Percentiles rank a stretch among this genome's conserved stretches.
phyloP scores from a whole-genome alignment of 257 asterid species.

The Petrea volubilis region DNA sequence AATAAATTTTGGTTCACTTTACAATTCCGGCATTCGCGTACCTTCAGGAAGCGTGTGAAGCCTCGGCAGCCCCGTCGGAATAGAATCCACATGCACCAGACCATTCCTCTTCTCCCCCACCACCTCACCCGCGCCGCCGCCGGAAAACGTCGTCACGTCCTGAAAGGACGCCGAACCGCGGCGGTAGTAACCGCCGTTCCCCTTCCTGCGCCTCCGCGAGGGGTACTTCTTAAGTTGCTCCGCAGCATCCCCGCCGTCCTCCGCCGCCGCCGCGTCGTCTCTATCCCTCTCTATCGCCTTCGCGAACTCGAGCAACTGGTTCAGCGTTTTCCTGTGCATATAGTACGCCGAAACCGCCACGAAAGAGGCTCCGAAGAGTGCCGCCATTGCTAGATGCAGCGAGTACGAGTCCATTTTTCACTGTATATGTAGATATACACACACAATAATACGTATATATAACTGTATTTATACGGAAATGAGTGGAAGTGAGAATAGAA shows the following conservation, averaged over 20 bases:
- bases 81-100: slow-evolving; percentile 53
- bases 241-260: slow-evolving; percentile 44
- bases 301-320: slow-evolving; percentile 77
- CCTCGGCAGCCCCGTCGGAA: slow-evolving; percentile 75
- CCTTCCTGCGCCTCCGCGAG: slow-evolving; percentile 54
- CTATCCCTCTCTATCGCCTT: slow-evolving; percentile 71
- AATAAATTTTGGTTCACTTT: not conserved
- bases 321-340: slow-evolving; percentile 88
- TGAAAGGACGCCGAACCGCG: slow-evolving; percentile 64
- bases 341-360: slow-evolving; percentile 91
- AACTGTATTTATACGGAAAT: slow-evolving; percentile 5
- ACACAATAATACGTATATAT: not conserved
- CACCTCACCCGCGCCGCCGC: slow-evolving; percentile 37
- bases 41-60: slow-evolving; percentile 80
- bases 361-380: slow-evolving; percentile 85
- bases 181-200: slow-evolving; percentile 48
- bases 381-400: slow-evolving; percentile 90
- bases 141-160: slow-evolving; percentile 57
- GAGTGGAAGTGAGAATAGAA: slow-evolving; percentile 3
- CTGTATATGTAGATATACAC: not conserved
- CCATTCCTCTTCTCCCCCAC: slow-evolving; percentile 61
- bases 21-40: slow-evolving; percentile 37
- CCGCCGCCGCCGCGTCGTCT: slow-evolving; percentile 36
- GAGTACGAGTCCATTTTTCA: slow-evolving; percentile 71
- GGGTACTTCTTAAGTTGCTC: slow-evolving; percentile 46